Evolutionary conservation across 352 stramenopile species (phyloP).

Genomic region (Discostella stelligera): DNA sequence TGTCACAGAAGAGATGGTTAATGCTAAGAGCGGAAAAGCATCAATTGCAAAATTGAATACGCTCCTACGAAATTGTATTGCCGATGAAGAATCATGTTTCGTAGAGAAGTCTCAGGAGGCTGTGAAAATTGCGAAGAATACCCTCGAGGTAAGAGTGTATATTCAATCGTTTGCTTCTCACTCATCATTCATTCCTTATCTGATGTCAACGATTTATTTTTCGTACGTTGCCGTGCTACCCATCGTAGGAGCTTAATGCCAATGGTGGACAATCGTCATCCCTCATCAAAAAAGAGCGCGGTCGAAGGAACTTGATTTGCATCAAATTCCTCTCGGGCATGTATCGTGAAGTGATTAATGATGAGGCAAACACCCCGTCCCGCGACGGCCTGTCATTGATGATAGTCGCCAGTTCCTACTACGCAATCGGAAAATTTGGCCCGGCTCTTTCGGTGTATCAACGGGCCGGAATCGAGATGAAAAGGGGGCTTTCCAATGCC

Average conservation of each 20-base stretch:
- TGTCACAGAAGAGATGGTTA: constrained; percentile 7
- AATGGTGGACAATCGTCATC: constrained; percentile 8
- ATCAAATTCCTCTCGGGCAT: constrained; percentile 36
- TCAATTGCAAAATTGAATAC: constrained; percentile 36
- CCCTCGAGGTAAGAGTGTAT: constrained; percentile 30
- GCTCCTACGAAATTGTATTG: constrained; percentile 29
- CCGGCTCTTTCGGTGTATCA: constrained; percentile 31
- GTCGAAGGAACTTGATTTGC: constrained; percentile 28
- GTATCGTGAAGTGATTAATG: constrained; percentile 40
- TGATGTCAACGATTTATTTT: too few species aligned
- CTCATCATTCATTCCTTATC: not conserved
- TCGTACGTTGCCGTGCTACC: not conserved
- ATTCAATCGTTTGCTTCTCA: not conserved
- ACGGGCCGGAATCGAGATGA: constrained; percentile 34
- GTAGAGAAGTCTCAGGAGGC: constrained; percentile 43
- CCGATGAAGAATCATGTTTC: constrained; percentile 26
- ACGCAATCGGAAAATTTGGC: constrained; percentile 47
- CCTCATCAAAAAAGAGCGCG: constrained; percentile 21
- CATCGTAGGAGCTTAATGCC: constrained; percentile 17
- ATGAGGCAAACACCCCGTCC: constrained; percentile 15
- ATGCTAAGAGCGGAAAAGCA: constrained; percentile 17
- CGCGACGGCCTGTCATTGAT: constrained; percentile 38
- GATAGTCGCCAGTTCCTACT: constrained; percentile 42
- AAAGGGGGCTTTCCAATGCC: constrained; percentile 25
- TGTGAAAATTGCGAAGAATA: constrained; percentile 29